phyloP scores from a whole-genome alignment of 306 rosid species.

The Malus fusca region DNA sequence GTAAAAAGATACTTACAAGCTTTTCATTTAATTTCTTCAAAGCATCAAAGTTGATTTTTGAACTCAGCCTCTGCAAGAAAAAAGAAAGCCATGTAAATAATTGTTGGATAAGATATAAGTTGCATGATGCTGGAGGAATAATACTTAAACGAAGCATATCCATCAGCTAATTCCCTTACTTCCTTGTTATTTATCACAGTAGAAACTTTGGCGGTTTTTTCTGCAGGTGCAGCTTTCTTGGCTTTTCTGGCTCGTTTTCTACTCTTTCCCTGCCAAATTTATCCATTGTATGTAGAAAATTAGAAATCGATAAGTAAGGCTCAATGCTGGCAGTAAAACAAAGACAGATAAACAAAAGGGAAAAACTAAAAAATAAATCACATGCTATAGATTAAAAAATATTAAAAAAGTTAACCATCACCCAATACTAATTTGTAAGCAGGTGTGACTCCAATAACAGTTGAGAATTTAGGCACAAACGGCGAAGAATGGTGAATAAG shows the following conservation, averaged over 20 bases:
- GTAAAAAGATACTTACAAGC: not conserved
- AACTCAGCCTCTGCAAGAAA: slow-evolving; percentile 3
- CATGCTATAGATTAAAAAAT: not conserved
- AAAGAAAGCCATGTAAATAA: not conserved
- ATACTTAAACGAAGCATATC: not conserved
- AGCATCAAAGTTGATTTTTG: slow-evolving; percentile 1
- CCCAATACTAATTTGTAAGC: not conserved
- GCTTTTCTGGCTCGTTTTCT: slow-evolving; percentile 3
- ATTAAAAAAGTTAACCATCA: not conserved
- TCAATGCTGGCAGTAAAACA: not conserved
- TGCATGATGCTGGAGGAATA: not conserved
- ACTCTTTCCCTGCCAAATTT: slow-evolving; percentile 11
- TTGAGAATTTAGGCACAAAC: not conserved
- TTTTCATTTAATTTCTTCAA: slow-evolving; percentile 4
- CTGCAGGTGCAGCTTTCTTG: not conserved
- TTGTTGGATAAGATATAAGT: not conserved
- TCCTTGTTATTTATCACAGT: not conserved
- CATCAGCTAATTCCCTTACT: not conserved
- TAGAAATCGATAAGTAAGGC: not conserved
- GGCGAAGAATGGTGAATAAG: not conserved
- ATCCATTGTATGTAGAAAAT: not conserved
- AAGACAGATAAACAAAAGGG: not conserved
- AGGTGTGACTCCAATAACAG: not conserved
- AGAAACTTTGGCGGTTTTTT: not conserved
- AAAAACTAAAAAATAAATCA: not conserved